Conservation (phyloP, 2,329 filamentous ascomycete species). For the Fusarium anthophilum region DNA sequence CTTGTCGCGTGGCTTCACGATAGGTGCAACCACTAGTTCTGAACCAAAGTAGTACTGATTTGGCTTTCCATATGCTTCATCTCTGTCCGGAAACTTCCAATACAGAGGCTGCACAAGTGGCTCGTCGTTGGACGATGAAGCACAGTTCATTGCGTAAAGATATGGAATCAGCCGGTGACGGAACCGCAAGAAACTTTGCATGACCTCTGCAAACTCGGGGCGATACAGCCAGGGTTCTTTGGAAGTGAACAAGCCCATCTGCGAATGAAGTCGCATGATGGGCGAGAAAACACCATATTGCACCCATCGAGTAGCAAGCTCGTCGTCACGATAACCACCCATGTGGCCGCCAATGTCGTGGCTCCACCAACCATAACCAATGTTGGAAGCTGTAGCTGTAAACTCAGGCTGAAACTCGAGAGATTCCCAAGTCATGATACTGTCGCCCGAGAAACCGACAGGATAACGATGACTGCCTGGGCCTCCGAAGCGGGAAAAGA, state of each 20-base stretch:
- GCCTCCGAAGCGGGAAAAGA: slow-evolving; percentile 70
- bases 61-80: slow-evolving; percentile 64
- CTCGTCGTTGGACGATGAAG: slow-evolving; percentile 54
- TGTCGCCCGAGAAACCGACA: slow-evolving; percentile 72
- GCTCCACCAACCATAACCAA: slow-evolving; percentile 75
- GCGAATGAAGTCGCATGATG: slow-evolving; percentile 68
- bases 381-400: slow-evolving; percentile 72
- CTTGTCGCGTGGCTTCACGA: slow-evolving; percentile 60
- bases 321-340: slow-evolving; percentile 63
- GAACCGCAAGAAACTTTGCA: slow-evolving; percentile 61
- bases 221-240: slow-evolving; percentile 71
- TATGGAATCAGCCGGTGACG: slow-evolving; percentile 69
- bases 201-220: slow-evolving; percentile 54
- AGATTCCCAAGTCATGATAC: slow-evolving; percentile 67
- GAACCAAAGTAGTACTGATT: slow-evolving; percentile 70
- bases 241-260: slow-evolving; percentile 64
- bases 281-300: slow-evolving; percentile 70
- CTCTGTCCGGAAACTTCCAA: slow-evolving; percentile 63
- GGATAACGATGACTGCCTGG: slow-evolving; percentile 72
- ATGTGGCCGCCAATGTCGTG: slow-evolving; percentile 75
- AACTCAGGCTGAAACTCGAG: slow-evolving; percentile 73
- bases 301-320: slow-evolving; percentile 68
- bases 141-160: slow-evolving; percentile 65
- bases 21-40: slow-evolving; percentile 64
- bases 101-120: slow-evolving; percentile 71